Percentiles rank a stretch among this genome's conserved stretches.
These are phyloP conservation scores for Pythium dissotocum DNA, from an alignment of 352 stramenopile genomes.

Conservation along the genomic window DNA sequence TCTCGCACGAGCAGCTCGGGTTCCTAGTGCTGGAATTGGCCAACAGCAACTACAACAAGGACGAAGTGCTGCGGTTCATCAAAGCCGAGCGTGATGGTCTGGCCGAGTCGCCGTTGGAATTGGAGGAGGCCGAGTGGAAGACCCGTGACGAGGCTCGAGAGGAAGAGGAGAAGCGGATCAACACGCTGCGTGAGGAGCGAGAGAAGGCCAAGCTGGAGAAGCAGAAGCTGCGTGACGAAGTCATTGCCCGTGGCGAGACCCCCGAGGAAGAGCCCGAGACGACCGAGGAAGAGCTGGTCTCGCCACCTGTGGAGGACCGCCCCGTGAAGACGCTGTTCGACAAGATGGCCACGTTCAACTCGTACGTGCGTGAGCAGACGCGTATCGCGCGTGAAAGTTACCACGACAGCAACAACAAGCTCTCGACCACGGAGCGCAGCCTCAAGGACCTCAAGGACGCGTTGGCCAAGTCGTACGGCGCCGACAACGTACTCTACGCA, in stretches of 20 bases:
- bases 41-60: constrained; percentile 39
- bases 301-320: constrained; percentile 56
- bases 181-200: constrained; percentile 56
- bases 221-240: constrained; percentile 24
- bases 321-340: constrained; percentile 67
- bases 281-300: constrained; percentile 32
- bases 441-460: constrained; percentile 32
- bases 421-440: constrained; percentile 23
- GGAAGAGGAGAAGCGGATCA: constrained; percentile 53
- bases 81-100: constrained; percentile 53
- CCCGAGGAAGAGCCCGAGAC: constrained; percentile 18
- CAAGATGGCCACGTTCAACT: constrained; percentile 38
- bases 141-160: constrained; percentile 51
- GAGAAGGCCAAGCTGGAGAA: constrained; percentile 34
- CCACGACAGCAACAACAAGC: constrained; percentile 42
- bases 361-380: constrained; percentile 51
- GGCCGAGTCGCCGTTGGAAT: constrained; percentile 47
- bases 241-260: constrained; percentile 27
- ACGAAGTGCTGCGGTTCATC: constrained; percentile 59
- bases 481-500: constrained; percentile 60
- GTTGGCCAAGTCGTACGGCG: constrained; percentile 62
- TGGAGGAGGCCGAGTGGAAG: constrained; percentile 49
- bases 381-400: constrained; percentile 45
- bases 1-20: constrained; percentile 59
- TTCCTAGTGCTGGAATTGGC: constrained; percentile 66